These are phyloP conservation scores for Wickerhamiella domercqiae DNA, from an alignment of 805 yeast species.

Conservation along the genomic window DNA sequence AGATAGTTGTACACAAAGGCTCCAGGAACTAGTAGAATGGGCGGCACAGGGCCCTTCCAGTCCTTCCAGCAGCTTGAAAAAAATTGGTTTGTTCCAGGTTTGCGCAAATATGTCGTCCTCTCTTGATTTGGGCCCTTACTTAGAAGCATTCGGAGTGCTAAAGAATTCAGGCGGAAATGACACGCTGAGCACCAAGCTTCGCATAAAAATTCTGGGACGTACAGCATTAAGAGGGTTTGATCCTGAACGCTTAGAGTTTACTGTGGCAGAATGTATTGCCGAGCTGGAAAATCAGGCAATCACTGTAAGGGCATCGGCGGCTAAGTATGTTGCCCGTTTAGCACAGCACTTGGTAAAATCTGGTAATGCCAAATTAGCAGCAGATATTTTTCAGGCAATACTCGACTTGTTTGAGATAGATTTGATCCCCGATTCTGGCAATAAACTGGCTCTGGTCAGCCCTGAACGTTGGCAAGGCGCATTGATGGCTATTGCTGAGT, in stretches of 20 bases:
- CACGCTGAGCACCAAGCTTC: neutral
- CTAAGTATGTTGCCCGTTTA: constrained; percentile 49
- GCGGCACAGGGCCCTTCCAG: neutral
- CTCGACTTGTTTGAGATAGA: constrained; percentile 16
- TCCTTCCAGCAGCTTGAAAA: neutral
- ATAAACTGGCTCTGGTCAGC: constrained; percentile 23
- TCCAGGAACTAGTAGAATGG: neutral
- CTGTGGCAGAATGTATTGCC: constrained; percentile 36
- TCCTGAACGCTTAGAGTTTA: constrained; percentile 24
- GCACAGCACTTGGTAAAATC: constrained; percentile 17
- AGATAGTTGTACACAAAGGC: constrained; percentile 3
- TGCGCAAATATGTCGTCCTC: neutral
- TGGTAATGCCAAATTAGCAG: constrained; percentile 18
- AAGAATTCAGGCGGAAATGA: neutral
- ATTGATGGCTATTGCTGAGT: constrained; percentile 42
- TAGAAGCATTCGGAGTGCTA: neutral
- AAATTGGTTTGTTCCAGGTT: neutral
- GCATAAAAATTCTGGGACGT: constrained; percentile 28
- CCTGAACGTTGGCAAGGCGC: constrained; percentile 39
- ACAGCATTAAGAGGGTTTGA: constrained; percentile 20
- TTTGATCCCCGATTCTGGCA: constrained; percentile 3
- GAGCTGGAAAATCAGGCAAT: constrained; percentile 37
- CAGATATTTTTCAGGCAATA: constrained; percentile 23
- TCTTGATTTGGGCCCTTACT: neutral
- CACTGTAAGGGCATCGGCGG: constrained; percentile 43